Conservation (phyloP, 75 land plant species). For the Larix kaempferi region DNA sequence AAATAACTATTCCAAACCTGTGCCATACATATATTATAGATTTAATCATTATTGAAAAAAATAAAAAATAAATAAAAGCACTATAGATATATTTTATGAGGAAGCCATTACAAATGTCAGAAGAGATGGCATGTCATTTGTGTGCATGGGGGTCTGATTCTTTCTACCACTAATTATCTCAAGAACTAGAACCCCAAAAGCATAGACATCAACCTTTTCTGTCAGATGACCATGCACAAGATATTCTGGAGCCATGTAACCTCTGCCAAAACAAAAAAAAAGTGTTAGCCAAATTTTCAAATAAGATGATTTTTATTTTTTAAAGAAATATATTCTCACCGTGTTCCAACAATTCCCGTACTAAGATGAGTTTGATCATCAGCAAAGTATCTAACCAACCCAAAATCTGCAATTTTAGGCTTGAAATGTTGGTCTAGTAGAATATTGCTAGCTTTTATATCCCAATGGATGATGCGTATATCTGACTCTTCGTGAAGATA, state of each 20-base stretch:
- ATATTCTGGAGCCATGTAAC: constrained; percentile 21
- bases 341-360: constrained; percentile 35
- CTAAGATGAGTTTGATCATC: constrained; percentile 28
- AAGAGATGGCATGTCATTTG: no score
- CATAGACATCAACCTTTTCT: constrained; percentile 13
- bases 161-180: constrained; percentile 10
- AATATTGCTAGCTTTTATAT: constrained; percentile 53
- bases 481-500: constrained; percentile 30
- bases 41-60: no score
- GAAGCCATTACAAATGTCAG: no score
- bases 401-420: constrained; percentile 42
- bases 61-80: no score
- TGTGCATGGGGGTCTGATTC: background rate
- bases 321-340: constrained; percentile 23
- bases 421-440: constrained; percentile 25
- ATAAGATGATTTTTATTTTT: no score
- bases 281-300: no score
- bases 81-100: no score
- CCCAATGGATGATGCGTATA: constrained; percentile 50
- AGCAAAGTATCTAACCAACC: constrained; percentile 28
- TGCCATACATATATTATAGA: no score
- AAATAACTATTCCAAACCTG: no score
- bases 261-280: background rate
- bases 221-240: constrained; percentile 11
- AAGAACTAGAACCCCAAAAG: constrained; percentile 11